Conservation (phyloP, 345 rosid species). For the Alliaria petiolata region DNA sequence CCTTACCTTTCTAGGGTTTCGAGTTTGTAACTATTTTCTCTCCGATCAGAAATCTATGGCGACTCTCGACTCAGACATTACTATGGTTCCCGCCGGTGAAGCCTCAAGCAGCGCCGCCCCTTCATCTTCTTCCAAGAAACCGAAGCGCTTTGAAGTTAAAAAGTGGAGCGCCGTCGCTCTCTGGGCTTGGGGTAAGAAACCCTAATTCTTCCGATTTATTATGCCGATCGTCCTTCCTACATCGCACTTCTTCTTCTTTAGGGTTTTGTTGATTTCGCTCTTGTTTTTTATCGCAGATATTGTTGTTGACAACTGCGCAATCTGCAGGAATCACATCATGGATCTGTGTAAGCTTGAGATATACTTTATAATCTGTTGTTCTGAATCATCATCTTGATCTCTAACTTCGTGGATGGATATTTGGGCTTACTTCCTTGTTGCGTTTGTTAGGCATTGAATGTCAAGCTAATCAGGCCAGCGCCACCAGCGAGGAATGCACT, state of each 20-base stretch:
- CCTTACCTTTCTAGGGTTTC: too few relatives aligned
- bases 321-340: slow-evolving; percentile 86
- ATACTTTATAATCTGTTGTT: neutral
- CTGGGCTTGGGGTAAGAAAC: slow-evolving; percentile 78
- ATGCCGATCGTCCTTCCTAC: neutral
- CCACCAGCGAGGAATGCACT: slow-evolving; percentile 86
- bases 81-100: slow-evolving; percentile 65
- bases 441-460: slow-evolving; percentile 65
- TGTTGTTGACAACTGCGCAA: slow-evolving; percentile 84
- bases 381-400: neutral
- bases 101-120: slow-evolving; percentile 42
- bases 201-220: slow-evolving; percentile 12
- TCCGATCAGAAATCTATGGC: slow-evolving; percentile 37
- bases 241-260: neutral
- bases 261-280: neutral
- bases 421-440: neutral
- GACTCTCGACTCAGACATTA: slow-evolving; percentile 60
- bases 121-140: slow-evolving; percentile 57
- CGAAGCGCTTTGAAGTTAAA: slow-evolving; percentile 70
- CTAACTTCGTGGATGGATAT: neutral
- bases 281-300: slow-evolving; percentile 55
- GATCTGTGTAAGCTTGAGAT: slow-evolving; percentile 56
- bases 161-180: slow-evolving; percentile 90
- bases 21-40: neutral
- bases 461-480: slow-evolving; percentile 81